These are phyloP conservation scores for Nicotiana tabacum DNA, from an alignment of 257 asterid species.

Conservation along the genomic window DNA sequence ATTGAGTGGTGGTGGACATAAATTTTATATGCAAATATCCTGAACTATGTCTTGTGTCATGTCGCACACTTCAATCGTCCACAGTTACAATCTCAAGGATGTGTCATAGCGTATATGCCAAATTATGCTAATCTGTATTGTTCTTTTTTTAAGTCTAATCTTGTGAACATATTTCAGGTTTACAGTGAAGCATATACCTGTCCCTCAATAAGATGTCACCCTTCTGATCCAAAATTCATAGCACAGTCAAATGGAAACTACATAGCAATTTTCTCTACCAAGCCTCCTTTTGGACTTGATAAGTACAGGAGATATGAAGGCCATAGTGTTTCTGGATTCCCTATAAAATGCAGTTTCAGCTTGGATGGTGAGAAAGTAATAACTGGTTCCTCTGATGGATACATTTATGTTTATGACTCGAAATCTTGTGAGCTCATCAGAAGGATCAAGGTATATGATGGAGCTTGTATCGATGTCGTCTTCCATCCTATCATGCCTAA, in stretches of 20 bases:
- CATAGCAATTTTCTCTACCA: slow-evolving; percentile 72
- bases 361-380: slow-evolving; percentile 51
- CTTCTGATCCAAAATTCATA: slow-evolving; percentile 68
- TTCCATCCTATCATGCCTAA: slow-evolving; percentile 64
- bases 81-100: background rate
- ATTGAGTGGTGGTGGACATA: background rate
- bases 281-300: slow-evolving; percentile 68
- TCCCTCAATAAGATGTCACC: slow-evolving; percentile 72
- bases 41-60: background rate
- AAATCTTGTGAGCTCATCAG: slow-evolving; percentile 51
- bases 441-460: slow-evolving; percentile 54
- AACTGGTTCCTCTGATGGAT: slow-evolving; percentile 85
- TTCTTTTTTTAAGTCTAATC: background rate
- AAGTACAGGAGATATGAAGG: slow-evolving; percentile 71
- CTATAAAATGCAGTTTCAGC: slow-evolving; percentile 84
- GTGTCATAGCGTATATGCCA: background rate
- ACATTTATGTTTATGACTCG: slow-evolving; percentile 56
- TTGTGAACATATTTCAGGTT: slow-evolving; percentile 38
- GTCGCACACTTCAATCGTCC: background rate
- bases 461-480: slow-evolving; percentile 65
- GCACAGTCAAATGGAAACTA: slow-evolving; percentile 96
- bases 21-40: background rate
- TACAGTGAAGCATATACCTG: slow-evolving; percentile 89
- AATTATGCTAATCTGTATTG: background rate
- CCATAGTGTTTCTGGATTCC: slow-evolving; percentile 85